Evolutionary conservation across 225 moss, liverwort and hornwort genomes (phyloP).

Genomic region (Marchantia polymorpha): DNA sequence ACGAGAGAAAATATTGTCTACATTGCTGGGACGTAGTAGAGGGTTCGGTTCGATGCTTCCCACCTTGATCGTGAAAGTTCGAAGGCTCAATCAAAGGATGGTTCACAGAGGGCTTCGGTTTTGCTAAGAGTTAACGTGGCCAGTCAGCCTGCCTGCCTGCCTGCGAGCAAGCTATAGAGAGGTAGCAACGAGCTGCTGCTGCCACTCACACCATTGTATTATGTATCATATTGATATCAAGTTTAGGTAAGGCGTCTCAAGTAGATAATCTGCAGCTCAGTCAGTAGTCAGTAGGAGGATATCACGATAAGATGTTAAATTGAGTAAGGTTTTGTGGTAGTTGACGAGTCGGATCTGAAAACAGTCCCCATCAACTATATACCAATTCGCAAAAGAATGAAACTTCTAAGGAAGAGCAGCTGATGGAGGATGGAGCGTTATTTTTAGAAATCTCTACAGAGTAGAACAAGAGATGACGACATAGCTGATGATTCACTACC

Average conservation of each 20-base stretch:
- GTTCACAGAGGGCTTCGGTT: neutral
- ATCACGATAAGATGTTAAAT: neutral
- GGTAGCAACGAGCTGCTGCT: neutral
- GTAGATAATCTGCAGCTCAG: neutral
- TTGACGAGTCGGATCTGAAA: neutral
- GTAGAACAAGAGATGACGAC: neutral
- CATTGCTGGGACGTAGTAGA: neutral
- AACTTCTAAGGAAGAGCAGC: neutral
- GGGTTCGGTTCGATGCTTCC: neutral
- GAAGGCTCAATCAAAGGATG: neutral
- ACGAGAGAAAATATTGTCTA: neutral
- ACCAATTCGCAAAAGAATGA: neutral
- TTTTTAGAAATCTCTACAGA: neutral
- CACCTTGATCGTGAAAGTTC: neutral
- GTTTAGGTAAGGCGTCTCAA: neutral
- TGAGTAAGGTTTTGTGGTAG: too few relatives aligned
- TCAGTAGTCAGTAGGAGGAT: neutral
- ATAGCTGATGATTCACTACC: neutral
- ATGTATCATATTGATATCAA: constrained; percentile 15
- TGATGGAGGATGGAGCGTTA: neutral
- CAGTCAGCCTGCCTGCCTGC: too few relatives aligned
- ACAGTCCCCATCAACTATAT: neutral
- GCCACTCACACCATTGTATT: constrained; percentile 8
- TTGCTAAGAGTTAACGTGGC: neutral
- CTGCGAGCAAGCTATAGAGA: neutral